phyloP scores from a whole-genome alignment of 2,329 filamentous ascomycete species.

The Aspergillus sp. region DNA sequence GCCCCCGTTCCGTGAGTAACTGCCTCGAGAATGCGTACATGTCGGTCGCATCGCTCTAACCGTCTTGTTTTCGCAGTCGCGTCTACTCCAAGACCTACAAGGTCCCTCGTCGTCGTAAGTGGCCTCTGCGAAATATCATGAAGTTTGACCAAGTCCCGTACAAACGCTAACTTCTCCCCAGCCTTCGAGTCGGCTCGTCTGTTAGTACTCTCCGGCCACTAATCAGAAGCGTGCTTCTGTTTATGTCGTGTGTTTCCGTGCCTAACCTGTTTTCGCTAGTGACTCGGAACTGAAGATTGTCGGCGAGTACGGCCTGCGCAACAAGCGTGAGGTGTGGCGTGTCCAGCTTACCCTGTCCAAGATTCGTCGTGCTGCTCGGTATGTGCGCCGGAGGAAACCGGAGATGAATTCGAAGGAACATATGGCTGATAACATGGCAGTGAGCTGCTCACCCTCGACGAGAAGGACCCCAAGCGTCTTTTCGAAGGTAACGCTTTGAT shows the following conservation, averaged over 20 bases:
- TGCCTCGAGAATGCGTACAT: constrained; percentile 13
- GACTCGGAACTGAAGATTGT: constrained; percentile 99
- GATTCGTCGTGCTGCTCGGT: constrained; percentile 99
- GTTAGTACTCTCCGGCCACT: constrained; percentile 95
- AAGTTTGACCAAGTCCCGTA: constrained; percentile 10
- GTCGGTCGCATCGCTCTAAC: constrained; percentile 39
- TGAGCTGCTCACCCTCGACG: constrained; percentile 99
- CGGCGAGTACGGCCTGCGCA: constrained; percentile 99
- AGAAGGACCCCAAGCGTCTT: constrained; percentile 99
- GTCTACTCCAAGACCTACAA: constrained; percentile 99
- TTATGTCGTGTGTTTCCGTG: constrained; percentile 79
- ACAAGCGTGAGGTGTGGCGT: constrained; percentile 99
- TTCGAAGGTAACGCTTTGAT: constrained; percentile 99
- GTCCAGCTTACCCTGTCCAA: constrained; percentile 99
- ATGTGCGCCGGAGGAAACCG: constrained; percentile 40
- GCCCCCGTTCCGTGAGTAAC: constrained; percentile 44
- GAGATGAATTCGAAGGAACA: not conserved
- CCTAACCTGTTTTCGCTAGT: constrained; percentile 72
- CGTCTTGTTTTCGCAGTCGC: constrained; percentile 42
- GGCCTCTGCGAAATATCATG: constrained; percentile 16
- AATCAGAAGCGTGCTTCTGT: constrained; percentile 95
- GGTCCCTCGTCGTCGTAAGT: constrained; percentile 83
- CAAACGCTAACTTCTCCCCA: constrained; percentile 41
- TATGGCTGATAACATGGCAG: constrained; percentile 47
- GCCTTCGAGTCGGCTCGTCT: constrained; percentile 99